Conservation (phyloP, 148 eudicot genomes). For the Suaeda aralocaspica region DNA sequence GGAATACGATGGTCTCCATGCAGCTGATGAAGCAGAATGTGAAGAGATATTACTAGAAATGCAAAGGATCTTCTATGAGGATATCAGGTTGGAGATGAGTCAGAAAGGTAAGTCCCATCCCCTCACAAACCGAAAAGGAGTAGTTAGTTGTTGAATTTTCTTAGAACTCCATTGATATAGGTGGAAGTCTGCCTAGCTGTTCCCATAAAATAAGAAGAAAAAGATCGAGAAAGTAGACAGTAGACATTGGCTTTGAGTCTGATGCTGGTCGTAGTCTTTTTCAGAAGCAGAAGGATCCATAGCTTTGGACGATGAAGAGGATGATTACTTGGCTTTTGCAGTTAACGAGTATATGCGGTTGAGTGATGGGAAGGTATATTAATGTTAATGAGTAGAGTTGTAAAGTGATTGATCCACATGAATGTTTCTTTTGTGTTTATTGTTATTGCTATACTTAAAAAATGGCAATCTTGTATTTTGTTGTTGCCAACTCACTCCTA, state of each 20-base stretch:
- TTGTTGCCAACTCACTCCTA: background rate
- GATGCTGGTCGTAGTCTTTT: slow-evolving; percentile 23
- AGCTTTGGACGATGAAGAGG: slow-evolving; percentile 83
- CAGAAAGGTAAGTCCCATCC: slow-evolving; percentile 35
- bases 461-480: background rate
- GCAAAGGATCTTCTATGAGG: slow-evolving; percentile 91
- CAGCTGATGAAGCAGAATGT: slow-evolving; percentile 72
- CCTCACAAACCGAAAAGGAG: background rate
- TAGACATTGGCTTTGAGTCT: background rate
- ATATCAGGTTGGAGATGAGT: slow-evolving; percentile 36
- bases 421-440: too few relatives aligned
- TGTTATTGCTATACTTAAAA: too few relatives aligned
- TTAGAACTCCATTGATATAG: background rate
- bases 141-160: background rate
- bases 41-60: slow-evolving; percentile 87
- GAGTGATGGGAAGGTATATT: slow-evolving; percentile 67
- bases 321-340: slow-evolving; percentile 79
- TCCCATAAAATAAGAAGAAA: background rate
- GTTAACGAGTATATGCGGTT: slow-evolving; percentile 78
- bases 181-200: background rate
- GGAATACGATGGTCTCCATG: slow-evolving; percentile 79
- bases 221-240: background rate
- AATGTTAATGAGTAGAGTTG: background rate
- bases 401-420: too few relatives aligned
- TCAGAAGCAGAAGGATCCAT: slow-evolving; percentile 40